Evolutionary conservation across 495 filamentous ascomycete species (phyloP).

Genomic region (Podospora tetraspora): DNA sequence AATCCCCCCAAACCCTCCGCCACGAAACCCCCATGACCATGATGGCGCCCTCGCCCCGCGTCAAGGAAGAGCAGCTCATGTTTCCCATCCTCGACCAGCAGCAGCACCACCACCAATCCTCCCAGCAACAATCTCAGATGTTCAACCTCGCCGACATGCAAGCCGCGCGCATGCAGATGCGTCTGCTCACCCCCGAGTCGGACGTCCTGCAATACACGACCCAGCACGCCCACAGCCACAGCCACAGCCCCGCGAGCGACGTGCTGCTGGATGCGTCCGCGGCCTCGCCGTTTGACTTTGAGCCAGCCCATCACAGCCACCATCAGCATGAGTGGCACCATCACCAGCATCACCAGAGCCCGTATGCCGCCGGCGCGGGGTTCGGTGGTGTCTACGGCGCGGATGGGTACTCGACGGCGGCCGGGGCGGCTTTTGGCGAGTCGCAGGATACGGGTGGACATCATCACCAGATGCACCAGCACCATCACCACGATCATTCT

Average conservation of each 20-base stretch:
- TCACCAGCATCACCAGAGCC: conserved; percentile 17
- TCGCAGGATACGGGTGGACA: neutral
- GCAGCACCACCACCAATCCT: conserved; percentile 3
- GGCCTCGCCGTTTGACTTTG: conserved; percentile 11
- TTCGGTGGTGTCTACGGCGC: conserved; percentile 13
- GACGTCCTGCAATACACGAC: conserved; percentile 28
- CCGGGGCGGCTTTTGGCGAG: neutral
- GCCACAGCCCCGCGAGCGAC: neutral
- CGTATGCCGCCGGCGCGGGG: conserved; percentile 22
- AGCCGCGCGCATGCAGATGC: conserved; percentile 19
- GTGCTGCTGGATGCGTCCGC: conserved; percentile 23
- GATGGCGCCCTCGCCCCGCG: conserved; percentile 18
- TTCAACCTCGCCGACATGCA: conserved; percentile 16
- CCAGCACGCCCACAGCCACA: conserved; percentile 20
- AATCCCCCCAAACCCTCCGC: conserved; percentile 6
- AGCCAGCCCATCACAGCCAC: neutral
- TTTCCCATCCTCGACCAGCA: conserved; percentile 1
- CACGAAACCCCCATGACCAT: neutral
- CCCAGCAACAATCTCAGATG: conserved; percentile 8
- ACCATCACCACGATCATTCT: neutral
- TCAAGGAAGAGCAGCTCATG: conserved; percentile 33
- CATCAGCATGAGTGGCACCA: neutral
- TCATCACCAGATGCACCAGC: conserved; percentile 6
- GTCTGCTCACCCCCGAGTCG: conserved; percentile 42
- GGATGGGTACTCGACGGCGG: neutral